These are phyloP conservation scores for Hysterangium stoloniferum DNA, from an alignment of 768 basidiomycete genomes.

Conservation along the genomic window DNA sequence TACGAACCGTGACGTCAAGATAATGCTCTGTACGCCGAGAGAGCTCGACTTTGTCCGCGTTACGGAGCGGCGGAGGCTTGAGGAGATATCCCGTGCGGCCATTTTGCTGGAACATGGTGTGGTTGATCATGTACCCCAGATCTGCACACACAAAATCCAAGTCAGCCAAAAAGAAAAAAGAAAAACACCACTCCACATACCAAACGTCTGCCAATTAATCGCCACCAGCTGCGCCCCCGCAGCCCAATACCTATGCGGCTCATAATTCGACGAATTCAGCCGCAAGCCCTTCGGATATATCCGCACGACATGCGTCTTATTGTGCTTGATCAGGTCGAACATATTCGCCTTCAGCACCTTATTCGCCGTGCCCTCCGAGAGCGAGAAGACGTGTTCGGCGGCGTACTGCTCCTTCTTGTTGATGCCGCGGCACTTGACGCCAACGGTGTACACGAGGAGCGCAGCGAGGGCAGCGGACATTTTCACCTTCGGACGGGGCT, in stretches of 20 bases:
- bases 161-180: neutral
- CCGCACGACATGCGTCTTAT: conserved; percentile 70
- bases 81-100: conserved; percentile 85
- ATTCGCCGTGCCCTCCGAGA: conserved; percentile 78
- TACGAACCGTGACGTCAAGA: conserved; percentile 54
- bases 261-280: conserved; percentile 78
- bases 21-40: conserved; percentile 46
- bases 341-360: conserved; percentile 63
- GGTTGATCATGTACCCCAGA: conserved; percentile 85
- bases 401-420: conserved; percentile 81
- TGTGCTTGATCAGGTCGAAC: conserved; percentile 79
- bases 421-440: conserved; percentile 89
- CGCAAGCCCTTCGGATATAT: conserved; percentile 82
- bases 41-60: conserved; percentile 52
- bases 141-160: conserved; percentile 38
- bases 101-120: conserved; percentile 92
- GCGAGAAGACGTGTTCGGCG: conserved; percentile 84
- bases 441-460: conserved; percentile 89
- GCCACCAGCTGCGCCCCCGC: conserved; percentile 86
- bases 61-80: conserved; percentile 72
- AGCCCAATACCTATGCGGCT: conserved; percentile 86
- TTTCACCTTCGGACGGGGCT: conserved; percentile 27
- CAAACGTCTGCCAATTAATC: conserved; percentile 96
- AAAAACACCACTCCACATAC: conserved; percentile 46
- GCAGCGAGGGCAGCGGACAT: conserved; percentile 70